Base-by-base conservation (phyloP, 768 basidiomycete species). In the Mycena kentingensis region DNA sequence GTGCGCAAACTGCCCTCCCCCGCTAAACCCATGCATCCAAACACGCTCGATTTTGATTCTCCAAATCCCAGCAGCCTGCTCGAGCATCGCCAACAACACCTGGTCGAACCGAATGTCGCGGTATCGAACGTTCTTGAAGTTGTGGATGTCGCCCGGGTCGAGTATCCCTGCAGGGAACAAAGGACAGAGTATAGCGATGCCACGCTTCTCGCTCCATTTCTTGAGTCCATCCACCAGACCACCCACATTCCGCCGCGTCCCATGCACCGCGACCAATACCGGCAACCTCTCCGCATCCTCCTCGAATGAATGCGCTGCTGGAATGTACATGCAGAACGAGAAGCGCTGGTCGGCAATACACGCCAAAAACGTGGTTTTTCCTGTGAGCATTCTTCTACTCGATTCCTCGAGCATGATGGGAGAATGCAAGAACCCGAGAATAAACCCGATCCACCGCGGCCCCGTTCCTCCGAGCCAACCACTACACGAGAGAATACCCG, bases 11-110 rank as follows among this genome's bases (percentile, higher is more conserved):
- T 66, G 65, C 3, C 54, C 63, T 12, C 65, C 63, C 3, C 52
- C 65, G 51, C 65, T 66, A 32, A 63, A 66, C 1, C 65, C 65
- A 46, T 66, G 61, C 26, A 66, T 22, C 27, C 49, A 61, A 27
- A 66, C 55, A 21, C 49, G 15, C 13, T 50, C 51, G 12, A 52
- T 50, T 16, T 49, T 32, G 22, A 66, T 45, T 16, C 52, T 41
- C 63, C 63, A 66, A 3, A 50, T 52, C 1, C 22, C n/a, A 21
- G 43, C 54, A 7, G 63, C 65, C 39, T 66, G 65, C 6, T 49
- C 43, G 5, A 65, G 34, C 62, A 66, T 64, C 1, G 55, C 36
- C 5, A 66, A 54, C 10, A 66, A 52, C 16, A 65, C 43, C 0
- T 32, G 29, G 44, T 64, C 65, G 52, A 61, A 66, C 2, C 63